Conservation (phyloP, 2,329 filamentous ascomycete genomes). For the Fusarium xylarioides region DNA sequence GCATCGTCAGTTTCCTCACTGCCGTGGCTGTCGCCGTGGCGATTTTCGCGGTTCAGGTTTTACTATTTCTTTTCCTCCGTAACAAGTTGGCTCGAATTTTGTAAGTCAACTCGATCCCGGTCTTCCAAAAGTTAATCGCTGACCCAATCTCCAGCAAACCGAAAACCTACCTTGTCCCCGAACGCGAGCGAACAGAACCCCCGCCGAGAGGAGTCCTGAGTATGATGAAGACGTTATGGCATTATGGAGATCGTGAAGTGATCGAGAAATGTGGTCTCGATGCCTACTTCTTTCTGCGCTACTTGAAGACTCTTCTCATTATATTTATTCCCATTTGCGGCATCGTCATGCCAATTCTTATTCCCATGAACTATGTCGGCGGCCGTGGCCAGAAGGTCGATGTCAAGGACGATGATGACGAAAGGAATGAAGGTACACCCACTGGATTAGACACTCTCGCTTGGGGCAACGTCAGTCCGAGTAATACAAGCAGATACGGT, state of each 20-base stretch:
- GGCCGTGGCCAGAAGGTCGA: constrained; percentile 69
- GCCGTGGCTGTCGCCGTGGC: constrained; percentile 70
- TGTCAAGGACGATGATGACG: constrained; percentile 35
- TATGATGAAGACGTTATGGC: constrained; percentile 70
- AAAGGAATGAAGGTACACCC: constrained; percentile 41
- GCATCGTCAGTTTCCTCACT: constrained; percentile 64
- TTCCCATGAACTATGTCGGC: constrained; percentile 83
- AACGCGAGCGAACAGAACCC: constrained; percentile 87
- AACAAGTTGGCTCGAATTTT: constrained; percentile 85
- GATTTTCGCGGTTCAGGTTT: constrained; percentile 70
- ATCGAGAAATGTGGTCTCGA: constrained; percentile 96
- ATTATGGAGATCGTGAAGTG: constrained; percentile 79
- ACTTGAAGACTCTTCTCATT: constrained; percentile 78
- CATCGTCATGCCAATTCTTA: constrained; percentile 82
- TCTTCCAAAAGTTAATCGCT: too few species aligned
- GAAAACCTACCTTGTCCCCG: constrained; percentile 85
- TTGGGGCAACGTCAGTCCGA: constrained; percentile 82
- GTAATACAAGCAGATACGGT: constrained; percentile 76
- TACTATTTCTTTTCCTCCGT: constrained; percentile 79
- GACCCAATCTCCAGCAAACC: constrained; percentile 68
- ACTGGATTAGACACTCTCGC: constrained; percentile 83
- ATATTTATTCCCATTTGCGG: constrained; percentile 87
- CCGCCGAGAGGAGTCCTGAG: too few species aligned
- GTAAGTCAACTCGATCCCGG: too few species aligned
- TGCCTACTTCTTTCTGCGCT: constrained; percentile 96